Conservation (phyloP, 2,329 filamentous ascomycete species). For the Trichophyton equinum region DNA sequence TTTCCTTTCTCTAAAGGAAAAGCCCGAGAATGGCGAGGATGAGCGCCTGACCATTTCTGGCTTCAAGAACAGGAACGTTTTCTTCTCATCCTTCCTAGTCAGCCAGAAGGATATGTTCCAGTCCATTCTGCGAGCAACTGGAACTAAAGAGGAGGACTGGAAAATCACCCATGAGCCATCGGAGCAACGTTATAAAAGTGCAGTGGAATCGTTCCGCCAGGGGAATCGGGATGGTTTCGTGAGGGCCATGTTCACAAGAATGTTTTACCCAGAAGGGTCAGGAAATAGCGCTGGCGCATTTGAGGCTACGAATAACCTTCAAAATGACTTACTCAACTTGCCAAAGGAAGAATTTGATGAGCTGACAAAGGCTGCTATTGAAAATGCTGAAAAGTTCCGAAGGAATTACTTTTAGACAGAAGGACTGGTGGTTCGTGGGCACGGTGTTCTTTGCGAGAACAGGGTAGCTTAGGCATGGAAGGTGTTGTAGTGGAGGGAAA, state of each 20-base stretch:
- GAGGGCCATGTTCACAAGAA: slow-evolving; percentile 43
- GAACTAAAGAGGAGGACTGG: slow-evolving; percentile 50
- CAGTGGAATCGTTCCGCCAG: slow-evolving; percentile 32
- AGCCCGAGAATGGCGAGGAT: slow-evolving; percentile 30
- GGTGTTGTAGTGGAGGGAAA: no score
- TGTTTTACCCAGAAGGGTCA: slow-evolving; percentile 38
- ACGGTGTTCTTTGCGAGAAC: no score
- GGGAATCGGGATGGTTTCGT: slow-evolving; percentile 36
- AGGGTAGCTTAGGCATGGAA: no score
- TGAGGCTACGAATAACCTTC: slow-evolving; percentile 6
- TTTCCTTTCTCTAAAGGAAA: slow-evolving; percentile 36
- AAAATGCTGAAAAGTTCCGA: not conserved
- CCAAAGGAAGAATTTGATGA: slow-evolving; percentile 18
- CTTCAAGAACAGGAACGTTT: slow-evolving; percentile 40
- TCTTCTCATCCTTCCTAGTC: slow-evolving; percentile 45
- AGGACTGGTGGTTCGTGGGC: no score
- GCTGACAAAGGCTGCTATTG: slow-evolving; percentile 7
- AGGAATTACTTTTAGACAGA: not conserved
- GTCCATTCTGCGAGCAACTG: slow-evolving; percentile 46
- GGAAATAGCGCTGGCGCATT: not conserved
- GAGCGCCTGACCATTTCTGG: slow-evolving; percentile 28
- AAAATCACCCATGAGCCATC: slow-evolving; percentile 38
- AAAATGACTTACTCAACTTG: slow-evolving; percentile 16
- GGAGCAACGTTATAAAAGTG: slow-evolving; percentile 39
- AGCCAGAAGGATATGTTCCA: slow-evolving; percentile 55